Evolutionary conservation across 768 basidiomycete genomes (phyloP), one percentile per base, ranked within the genome.

Genomic region (Cystofilobasidium bisporidii): DNA sequence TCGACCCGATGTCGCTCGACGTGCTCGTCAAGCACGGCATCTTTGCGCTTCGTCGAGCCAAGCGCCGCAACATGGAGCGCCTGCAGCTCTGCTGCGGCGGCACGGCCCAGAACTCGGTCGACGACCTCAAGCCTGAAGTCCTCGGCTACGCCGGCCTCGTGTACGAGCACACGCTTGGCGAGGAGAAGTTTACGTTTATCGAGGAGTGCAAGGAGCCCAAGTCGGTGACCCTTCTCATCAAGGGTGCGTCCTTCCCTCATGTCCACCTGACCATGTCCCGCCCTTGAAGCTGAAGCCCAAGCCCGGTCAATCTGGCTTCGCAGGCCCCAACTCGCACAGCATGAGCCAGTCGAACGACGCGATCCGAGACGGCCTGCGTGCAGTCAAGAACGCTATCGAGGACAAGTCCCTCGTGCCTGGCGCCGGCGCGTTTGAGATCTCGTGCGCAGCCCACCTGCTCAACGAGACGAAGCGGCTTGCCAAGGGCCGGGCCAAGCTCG

Each of bases 101-200:
- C 72, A 81, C 86, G 72, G 92, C 96, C 3, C 94, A 97, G 77
- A 98, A 99, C 80, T 96, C 93, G 65, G 91, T 97, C 18, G 96
- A 99, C 72, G 94, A 99, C 75, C 83, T 99, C 60, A 85, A 85
- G 1, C 91, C 94, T 18, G 87, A 87, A 63, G 82, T 91, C 40
- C 85, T 99, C 60, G 96, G 96, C 38, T 96, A 90, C 88, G 96
- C 96, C 48, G 96, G 96, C 12, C 85, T 98, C 70, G 91, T 99
- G 36, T 99, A 99, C 80, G 96, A 99, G 79, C 92, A 97, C 79
- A 97, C 93, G 24, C 84, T 99, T 38, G 96, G 96, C 71, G 96
- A 99, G 79, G 96, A 99, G 76, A 99, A 98, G 76, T 99, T 83
- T 78, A 99, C 96, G 0, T 98, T 98, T 75, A 81, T 99, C 64